Evolutionary conservation across 2,329 filamentous ascomycete species (phyloP).

Genomic region (Colletotrichum spinosum): DNA sequence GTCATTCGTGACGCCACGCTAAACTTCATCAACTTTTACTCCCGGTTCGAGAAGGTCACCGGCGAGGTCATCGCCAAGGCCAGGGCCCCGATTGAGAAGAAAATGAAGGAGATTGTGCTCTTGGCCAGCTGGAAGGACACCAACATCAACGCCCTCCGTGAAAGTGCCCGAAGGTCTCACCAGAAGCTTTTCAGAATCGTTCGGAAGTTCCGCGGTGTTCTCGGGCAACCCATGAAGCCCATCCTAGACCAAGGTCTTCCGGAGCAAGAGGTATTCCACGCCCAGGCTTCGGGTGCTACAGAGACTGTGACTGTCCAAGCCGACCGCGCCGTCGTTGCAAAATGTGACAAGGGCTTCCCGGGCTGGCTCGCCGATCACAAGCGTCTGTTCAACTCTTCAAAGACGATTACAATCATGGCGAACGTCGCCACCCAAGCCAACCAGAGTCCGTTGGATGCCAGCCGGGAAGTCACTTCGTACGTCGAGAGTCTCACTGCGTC

Average conservation of each 20-base stretch:
- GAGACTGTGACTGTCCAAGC: constrained; percentile 41
- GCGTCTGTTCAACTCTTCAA: constrained; percentile 77
- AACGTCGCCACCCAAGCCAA: constrained; percentile 58
- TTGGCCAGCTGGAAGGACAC: constrained; percentile 98
- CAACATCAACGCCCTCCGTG: constrained; percentile 88
- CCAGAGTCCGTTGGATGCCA: constrained; percentile 25
- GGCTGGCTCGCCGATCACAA: constrained; percentile 62
- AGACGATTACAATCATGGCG: constrained; percentile 81
- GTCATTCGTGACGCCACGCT: constrained; percentile 73
- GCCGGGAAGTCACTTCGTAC: constrained; percentile 69
- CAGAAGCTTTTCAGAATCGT: constrained; percentile 92
- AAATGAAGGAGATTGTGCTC: constrained; percentile 92
- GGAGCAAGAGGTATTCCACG: constrained; percentile 51
- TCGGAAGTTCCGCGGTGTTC: constrained; percentile 84
- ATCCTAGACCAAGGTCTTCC: constrained; percentile 72
- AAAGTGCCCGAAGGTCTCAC: constrained; percentile 91
- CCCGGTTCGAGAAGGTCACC: constrained; percentile 75
- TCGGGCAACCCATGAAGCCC: constrained; percentile 79
- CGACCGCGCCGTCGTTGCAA: constrained; percentile 41
- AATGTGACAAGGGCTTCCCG: constrained; percentile 50
- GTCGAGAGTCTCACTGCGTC: constrained; percentile 74
- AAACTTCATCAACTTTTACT: constrained; percentile 83
- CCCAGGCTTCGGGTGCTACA: not conserved
- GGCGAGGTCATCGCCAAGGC: constrained; percentile 74
- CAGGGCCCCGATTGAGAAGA: constrained; percentile 84